Evolutionary conservation across 2,329 filamentous ascomycete genomes (phyloP).

Genomic region (Incumbomyces lentus): DNA sequence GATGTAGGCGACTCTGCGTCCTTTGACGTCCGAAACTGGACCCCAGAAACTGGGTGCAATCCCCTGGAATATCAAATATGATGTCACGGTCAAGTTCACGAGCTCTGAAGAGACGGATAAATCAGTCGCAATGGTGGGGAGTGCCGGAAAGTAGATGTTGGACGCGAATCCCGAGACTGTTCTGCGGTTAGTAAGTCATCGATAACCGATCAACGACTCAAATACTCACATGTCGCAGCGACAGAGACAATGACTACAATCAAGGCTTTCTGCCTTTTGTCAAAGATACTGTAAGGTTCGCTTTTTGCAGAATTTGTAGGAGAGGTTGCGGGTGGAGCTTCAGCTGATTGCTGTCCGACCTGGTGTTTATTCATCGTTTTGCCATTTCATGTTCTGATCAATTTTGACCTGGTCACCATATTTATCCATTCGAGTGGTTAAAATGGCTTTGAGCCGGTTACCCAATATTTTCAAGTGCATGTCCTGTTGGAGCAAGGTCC

Average conservation of each 20-base stretch:
- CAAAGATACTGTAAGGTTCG: constrained; percentile 42
- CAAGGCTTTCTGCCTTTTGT: constrained; percentile 38
- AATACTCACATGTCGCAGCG: constrained; percentile 37
- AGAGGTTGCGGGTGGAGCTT: not conserved
- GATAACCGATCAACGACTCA: not conserved
- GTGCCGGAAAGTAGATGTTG: constrained; percentile 38
- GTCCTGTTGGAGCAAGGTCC: too few species aligned
- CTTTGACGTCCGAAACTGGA: constrained; percentile 30
- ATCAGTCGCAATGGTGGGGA: constrained; percentile 32
- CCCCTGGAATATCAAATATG: constrained; percentile 37
- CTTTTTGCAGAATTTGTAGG: not conserved
- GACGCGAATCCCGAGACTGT: constrained; percentile 33
- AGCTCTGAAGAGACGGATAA: constrained; percentile 29
- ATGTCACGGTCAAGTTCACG: constrained; percentile 37
- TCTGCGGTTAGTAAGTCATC: not conserved
- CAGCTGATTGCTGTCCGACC: not conserved
- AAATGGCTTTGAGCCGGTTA: too few species aligned
- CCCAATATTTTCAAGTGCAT: too few species aligned
- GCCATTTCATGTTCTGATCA: too few species aligned
- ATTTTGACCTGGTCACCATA: not conserved
- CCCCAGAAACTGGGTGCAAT: constrained; percentile 35
- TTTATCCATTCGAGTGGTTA: too few species aligned
- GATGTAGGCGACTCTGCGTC: constrained; percentile 32
- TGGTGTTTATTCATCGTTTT: not conserved
- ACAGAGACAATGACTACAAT: constrained; percentile 40